These are phyloP conservation scores for Pythium grandisporangium DNA, from an alignment of 352 stramenopile genomes.

Conservation along the genomic window DNA sequence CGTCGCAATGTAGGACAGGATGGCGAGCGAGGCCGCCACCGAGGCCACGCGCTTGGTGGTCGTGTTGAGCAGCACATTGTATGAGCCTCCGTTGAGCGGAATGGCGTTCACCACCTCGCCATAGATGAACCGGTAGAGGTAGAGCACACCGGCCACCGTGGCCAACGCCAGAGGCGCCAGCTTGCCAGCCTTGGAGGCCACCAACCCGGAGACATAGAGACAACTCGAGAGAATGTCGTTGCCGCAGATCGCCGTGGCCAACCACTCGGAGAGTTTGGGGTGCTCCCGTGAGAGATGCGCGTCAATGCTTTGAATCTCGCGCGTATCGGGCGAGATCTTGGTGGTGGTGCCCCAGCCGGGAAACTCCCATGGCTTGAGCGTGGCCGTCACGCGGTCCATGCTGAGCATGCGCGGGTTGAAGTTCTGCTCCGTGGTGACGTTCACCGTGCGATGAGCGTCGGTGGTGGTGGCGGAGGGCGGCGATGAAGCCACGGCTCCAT, in stretches of 20 bases:
- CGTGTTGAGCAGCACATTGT: slow-evolving; percentile 95
- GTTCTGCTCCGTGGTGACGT: slow-evolving; percentile 26
- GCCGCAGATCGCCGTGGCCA: slow-evolving; percentile 92
- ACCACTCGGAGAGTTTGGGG: slow-evolving; percentile 87
- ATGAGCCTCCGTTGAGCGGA: slow-evolving; percentile 92
- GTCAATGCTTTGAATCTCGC: slow-evolving; percentile 68
- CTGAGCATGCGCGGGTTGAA: slow-evolving; percentile 63
- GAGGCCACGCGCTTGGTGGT: slow-evolving; percentile 91
- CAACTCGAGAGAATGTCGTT: slow-evolving; percentile 95
- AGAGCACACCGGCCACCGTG: slow-evolving; percentile 85
- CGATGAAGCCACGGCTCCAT: no score
- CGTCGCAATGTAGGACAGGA: slow-evolving; percentile 96
- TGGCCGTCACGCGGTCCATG: slow-evolving; percentile 58
- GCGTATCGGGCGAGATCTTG: slow-evolving; percentile 42
- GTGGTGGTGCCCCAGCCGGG: slow-evolving; percentile 71
- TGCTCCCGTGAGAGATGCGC: slow-evolving; percentile 62
- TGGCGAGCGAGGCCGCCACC: slow-evolving; percentile 89
- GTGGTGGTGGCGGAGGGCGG: slow-evolving; percentile 45
- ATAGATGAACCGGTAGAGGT: slow-evolving; percentile 92
- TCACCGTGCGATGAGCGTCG: slow-evolving; percentile 19
- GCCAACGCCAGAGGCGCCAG: slow-evolving; percentile 85
- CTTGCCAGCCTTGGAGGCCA: slow-evolving; percentile 84
- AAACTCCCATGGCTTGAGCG: slow-evolving; percentile 81
- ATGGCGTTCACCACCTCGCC: slow-evolving; percentile 91
- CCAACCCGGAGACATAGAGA: slow-evolving; percentile 84